These are phyloP conservation scores for Astragalus glycyphyllos DNA, from an alignment of 306 rosid genomes.

Conservation along the genomic window DNA sequence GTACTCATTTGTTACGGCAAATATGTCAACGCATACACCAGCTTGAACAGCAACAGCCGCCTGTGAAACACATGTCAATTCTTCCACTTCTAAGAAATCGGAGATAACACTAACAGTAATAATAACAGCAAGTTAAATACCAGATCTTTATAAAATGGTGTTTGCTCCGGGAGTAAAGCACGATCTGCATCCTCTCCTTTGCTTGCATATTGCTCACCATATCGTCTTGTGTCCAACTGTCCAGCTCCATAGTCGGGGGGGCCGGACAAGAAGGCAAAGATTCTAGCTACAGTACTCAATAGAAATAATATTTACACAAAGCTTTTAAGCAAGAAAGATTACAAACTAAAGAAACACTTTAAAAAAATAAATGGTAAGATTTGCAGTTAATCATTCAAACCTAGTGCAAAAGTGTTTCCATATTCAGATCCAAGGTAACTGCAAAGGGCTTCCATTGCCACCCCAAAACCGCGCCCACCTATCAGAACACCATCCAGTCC, in stretches of 20 bases:
- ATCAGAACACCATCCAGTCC: constrained; percentile 88
- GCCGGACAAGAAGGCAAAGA: constrained; percentile 89
- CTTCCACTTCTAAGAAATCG: constrained; percentile 44
- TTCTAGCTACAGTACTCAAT: constrained; percentile 75
- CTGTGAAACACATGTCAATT: constrained; percentile 63
- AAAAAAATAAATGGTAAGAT: constrained; percentile 37
- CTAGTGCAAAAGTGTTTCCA: constrained; percentile 96
- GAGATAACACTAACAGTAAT: constrained; percentile 9
- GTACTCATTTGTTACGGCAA: constrained; percentile 96
- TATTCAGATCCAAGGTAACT: constrained; percentile 96
- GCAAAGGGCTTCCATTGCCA: constrained; percentile 91
- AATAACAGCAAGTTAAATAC: constrained; percentile 50
- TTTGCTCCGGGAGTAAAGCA: constrained; percentile 97
- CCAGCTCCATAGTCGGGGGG: constrained; percentile 99
- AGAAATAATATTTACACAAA: constrained; percentile 46
- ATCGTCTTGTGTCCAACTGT: constrained; percentile 88
- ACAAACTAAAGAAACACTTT: constrained; percentile 15
- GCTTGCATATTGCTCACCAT: constrained; percentile 98
- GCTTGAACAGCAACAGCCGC: constrained; percentile 98
- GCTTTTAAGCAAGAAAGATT: constrained; percentile 25
- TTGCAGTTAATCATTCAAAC: constrained; percentile 50
- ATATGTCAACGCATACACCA: constrained; percentile 95
- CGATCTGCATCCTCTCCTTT: constrained; percentile 97
- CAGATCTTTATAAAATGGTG: constrained; percentile 93
- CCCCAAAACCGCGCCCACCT: constrained; percentile 96